Conservation (phyloP, 306 rosid species). For the Lotus japonicus region DNA sequence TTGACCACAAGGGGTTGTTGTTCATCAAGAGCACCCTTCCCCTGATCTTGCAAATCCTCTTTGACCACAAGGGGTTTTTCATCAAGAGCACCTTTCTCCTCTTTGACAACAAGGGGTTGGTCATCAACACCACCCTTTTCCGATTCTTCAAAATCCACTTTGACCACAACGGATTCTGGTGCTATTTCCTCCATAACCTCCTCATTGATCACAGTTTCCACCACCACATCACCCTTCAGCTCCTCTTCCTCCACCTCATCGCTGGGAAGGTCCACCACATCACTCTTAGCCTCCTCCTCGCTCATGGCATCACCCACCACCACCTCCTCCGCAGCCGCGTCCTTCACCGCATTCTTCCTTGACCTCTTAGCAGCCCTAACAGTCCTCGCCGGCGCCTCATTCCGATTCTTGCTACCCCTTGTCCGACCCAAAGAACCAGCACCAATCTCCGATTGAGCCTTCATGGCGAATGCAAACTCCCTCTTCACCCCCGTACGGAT, state of each 20-base stretch:
- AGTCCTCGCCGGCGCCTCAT: not conserved
- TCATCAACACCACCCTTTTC: too few relatives aligned
- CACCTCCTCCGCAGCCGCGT: not conserved
- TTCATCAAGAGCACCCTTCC: too few relatives aligned
- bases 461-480: conserved; percentile 38
- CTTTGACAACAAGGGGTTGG: too few relatives aligned
- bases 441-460: conserved; percentile 34
- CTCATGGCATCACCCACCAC: conserved; percentile 17
- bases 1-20: not conserved
- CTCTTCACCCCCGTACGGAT: conserved; percentile 48
- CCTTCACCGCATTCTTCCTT: not conserved
- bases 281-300: conserved; percentile 75
- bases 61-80: not conserved
- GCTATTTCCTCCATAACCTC: not conserved
- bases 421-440: conserved; percentile 24
- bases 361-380: not conserved
- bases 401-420: conserved; percentile 21
- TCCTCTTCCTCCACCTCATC: conserved; percentile 52
- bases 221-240: conserved; percentile 20
- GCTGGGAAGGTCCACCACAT: conserved; percentile 58
- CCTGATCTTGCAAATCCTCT: not conserved
- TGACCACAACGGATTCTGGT: not conserved
- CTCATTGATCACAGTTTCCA: conserved; percentile 24
- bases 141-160: too few relatives aligned
- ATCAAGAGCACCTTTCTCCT: too few relatives aligned